Evolutionary conservation across 2,329 filamentous ascomycete species (phyloP).

Genomic region (Didymella lethalis): DNA sequence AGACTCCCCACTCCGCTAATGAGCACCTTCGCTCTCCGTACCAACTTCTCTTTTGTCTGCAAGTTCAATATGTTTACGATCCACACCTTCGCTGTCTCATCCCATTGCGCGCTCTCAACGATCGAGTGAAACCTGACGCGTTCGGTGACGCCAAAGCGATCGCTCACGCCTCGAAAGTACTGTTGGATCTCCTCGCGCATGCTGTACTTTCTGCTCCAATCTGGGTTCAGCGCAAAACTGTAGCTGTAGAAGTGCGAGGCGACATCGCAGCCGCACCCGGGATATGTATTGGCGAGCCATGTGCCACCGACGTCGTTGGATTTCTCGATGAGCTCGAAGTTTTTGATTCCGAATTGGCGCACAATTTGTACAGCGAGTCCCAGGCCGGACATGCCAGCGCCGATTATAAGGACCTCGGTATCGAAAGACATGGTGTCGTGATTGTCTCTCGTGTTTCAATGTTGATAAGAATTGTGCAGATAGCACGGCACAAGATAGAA

Average conservation of each 20-base stretch:
- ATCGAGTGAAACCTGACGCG: constrained; percentile 57
- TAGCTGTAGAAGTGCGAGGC: constrained; percentile 67
- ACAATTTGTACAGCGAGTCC: constrained; percentile 58
- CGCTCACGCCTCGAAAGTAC: constrained; percentile 57
- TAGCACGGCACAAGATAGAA: background rate
- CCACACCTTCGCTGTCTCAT: constrained; percentile 55
- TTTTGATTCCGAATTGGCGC: constrained; percentile 48
- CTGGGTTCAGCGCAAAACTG: constrained; percentile 66
- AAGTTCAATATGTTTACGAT: constrained; percentile 36
- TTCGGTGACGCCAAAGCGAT: constrained; percentile 47
- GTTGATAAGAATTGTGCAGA: background rate
- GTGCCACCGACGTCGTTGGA: constrained; percentile 49
- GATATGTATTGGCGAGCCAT: constrained; percentile 46
- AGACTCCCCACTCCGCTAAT: constrained; percentile 40
- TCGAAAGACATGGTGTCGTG: constrained; percentile 45
- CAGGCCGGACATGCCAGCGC: constrained; percentile 59
- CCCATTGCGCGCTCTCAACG: constrained; percentile 56
- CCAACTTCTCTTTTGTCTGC: constrained; percentile 30
- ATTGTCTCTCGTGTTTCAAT: background rate
- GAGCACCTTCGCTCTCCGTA: constrained; percentile 37
- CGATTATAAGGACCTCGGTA: constrained; percentile 59
- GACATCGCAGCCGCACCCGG: constrained; percentile 49
- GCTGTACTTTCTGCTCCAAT: constrained; percentile 67
- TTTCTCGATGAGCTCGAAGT: constrained; percentile 58
- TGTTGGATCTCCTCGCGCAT: constrained; percentile 63